Evolutionary conservation across 2,329 filamentous ascomycete species (phyloP).

Genomic region (Phaeosphaeriaceae sp.): DNA sequence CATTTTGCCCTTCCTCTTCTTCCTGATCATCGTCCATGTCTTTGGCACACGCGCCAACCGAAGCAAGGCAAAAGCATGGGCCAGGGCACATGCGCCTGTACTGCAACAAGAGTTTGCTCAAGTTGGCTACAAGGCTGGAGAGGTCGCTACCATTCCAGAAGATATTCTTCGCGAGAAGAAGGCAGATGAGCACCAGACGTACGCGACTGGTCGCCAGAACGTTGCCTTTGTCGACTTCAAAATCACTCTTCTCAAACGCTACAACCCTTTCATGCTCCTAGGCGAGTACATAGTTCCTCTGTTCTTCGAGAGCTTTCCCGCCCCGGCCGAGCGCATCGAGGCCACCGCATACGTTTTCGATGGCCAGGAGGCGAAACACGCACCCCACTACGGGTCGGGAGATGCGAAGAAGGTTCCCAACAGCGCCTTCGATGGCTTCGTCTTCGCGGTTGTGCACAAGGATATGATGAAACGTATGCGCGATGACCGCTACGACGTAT

Average conservation of each 20-base stretch:
- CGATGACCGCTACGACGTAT: constrained; percentile 92
- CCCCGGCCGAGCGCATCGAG: constrained; percentile 75
- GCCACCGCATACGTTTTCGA: constrained; percentile 87
- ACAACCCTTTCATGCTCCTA: constrained; percentile 75
- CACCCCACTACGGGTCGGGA: constrained; percentile 68
- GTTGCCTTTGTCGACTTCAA: constrained; percentile 88
- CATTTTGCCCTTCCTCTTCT: constrained; percentile 74
- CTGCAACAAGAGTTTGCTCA: constrained; percentile 83
- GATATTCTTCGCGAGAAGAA: constrained; percentile 82
- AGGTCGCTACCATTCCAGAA: constrained; percentile 58
- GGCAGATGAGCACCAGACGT: constrained; percentile 83
- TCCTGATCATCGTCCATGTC: constrained; percentile 80
- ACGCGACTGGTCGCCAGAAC: constrained; percentile 91
- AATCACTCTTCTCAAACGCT: constrained; percentile 80
- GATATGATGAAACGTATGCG: constrained; percentile 87
- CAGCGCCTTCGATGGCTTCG: constrained; percentile 83
- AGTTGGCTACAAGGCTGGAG: constrained; percentile 71
- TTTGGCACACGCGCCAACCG: constrained; percentile 83
- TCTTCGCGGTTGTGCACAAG: constrained; percentile 96
- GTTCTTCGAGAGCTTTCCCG: constrained; percentile 77
- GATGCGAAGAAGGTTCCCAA: constrained; percentile 67
- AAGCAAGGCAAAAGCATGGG: constrained; percentile 80
- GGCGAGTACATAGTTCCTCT: constrained; percentile 74
- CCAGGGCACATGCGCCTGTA: constrained; percentile 72
- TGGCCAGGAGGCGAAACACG: constrained; percentile 81